Evolutionary conservation across 805 yeast genomes (phyloP), one percentile per base, ranked within the genome.

Genomic region (Candida glaebosa): DNA sequence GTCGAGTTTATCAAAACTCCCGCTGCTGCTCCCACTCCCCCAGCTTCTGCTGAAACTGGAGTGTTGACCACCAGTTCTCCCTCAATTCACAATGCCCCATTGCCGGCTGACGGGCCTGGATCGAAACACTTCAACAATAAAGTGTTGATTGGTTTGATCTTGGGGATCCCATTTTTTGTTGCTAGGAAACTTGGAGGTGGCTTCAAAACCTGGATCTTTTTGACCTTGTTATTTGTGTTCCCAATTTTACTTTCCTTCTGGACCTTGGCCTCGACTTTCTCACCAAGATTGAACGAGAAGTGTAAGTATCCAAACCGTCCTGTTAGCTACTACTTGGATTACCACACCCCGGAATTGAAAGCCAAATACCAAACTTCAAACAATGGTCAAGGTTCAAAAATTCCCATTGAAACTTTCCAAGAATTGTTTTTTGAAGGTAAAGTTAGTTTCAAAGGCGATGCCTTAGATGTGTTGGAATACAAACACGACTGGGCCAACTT

Each of bases 91-190:
- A 88, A 88, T 59, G 95, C 91, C 2, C 89, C 89, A 8, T 70
- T 87, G 47, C 90, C 95, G 19, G 96, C 95, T 4, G 96, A 88
- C 59, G 96, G 96, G 32, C 87, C 96, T 4, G 89, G 95, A 18
- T 73, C 89, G 24, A 81, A 78, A 58, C 78, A 81, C 53, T 88
- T 89, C 67, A 76, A 77, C 63, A 88, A 89, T 65, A 54, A 54
- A 50, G 56, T 77, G 9, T 56, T 88, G 44, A 40, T 74, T 16
- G 69, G 70, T 2, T 57, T 82, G 22, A 53, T 84, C 46, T 52
- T 72, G 5, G 71, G 75, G 20, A 61, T 84, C 39, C 96, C 96
- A 9, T 75, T 54, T 52, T 81, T 75, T 57, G 55, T 84, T 45
- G 73, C 82, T 40, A 71, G 79, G 47, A 81, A 81, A 60, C 47